Evolutionary conservation across 208 protist genomes (phyloP), one percentile per base, ranked within the genome.

Genomic region (Acanthamoeba culbertsoni): DNA sequence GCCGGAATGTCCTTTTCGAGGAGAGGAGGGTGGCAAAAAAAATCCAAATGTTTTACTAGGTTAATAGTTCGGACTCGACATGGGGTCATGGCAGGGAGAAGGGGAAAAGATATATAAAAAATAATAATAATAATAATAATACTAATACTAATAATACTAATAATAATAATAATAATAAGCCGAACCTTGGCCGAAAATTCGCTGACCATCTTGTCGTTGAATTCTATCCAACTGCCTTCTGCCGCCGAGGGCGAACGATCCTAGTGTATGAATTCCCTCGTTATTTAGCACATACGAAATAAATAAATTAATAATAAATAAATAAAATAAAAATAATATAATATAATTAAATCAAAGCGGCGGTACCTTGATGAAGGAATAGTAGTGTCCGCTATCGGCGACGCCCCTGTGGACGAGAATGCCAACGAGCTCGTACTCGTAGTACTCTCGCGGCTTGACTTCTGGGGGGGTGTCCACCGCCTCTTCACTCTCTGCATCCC

Each of bases 371-470:
- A 96, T 96, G 40, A 97, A 96, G 10, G 96, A 95, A 14, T 96
- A 96, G 86, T 98, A 98, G 73, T 98, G 97, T 12, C 97, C 97
- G 33, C 73, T 86, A 28, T 98, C 95, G 23, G 95, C 94, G 20
- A 84, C 96, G 35, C 97, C 97, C 28, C 28, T 48, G 71, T 98
- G 97, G 31, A 97, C 86, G 43, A 98, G 62, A 77, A 98, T 93
- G 51, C 97, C 97, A 37, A 82, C 53, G 0, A 98, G 92, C 6
- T 96, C 59, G 75, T 98, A 98, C n/a, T 93, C 43, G 68, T 96
- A 97, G 48, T 95, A 94, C 18, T 46, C 51, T n/a, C 8, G 46
- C 51, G 40, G 55, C 28, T 33, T 43, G 40, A 79, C 37, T 35
- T 71, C 31, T 43, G 51, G 86, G 37, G 75, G 62, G n/a, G 62